Base-by-base conservation (phyloP, 805 yeast genomes). In the Ogataea degrootiae region DNA sequence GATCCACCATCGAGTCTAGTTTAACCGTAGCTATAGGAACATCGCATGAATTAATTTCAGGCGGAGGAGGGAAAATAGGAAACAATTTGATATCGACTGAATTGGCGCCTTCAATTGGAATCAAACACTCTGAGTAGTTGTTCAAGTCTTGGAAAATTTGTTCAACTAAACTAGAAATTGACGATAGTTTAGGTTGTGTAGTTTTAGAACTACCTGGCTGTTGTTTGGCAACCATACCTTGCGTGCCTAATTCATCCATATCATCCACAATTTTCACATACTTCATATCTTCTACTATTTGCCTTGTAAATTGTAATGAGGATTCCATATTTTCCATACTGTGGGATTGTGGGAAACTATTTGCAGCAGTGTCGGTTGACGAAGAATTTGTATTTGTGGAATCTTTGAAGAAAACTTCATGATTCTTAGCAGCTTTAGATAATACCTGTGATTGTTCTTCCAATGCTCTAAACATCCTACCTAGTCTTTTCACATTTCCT, bases 61-160 rank as follows among this genome's bases (percentile, higher is more conserved):
- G 84, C 0, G 92, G 96, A 1, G 91, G 87, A 12, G 86, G 85
- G 34, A 85, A 70, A n/a, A 87, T 72, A 0, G 98, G 98, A 58
- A 94, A 87, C n/a, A 94, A 70, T 61, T 95, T 94, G 60, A 95
- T 89, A 66, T 94, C 96, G 26, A 94, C 85, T 2, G 94, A 83
- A 61, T 87, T 94, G 31, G 96, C 84, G 22, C 82, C 83, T 60
- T 92, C 97, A 34, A 94, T 80, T 0, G 97, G 97, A 31, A 94
- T 92, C 63, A 90, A 79, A 67, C 99, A 94, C 65, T 94, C 99
- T 0, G 96, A 88, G 67, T 91, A 95, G 62, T 87, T 89, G 67
- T 94, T 95, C 55, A 94, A 72, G 64, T 94, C 99, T 65, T 91
- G 97, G 60, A 76, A 91, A n/a, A 94, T 77, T 63, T 94, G 97